Conservation (phyloP, 1,284 basidiomycete species). For the Cryptococcus sp. region DNA sequence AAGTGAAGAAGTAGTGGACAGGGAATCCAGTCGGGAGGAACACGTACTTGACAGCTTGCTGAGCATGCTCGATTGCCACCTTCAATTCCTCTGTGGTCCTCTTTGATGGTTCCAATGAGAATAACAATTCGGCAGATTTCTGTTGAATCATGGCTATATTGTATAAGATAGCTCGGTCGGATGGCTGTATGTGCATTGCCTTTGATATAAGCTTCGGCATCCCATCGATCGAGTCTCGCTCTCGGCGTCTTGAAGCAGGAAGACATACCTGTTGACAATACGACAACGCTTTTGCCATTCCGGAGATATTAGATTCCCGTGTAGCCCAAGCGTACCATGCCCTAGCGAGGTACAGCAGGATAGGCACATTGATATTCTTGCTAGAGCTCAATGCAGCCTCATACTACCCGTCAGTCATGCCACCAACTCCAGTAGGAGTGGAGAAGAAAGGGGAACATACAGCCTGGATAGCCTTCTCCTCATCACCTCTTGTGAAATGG, state of each 20-base stretch:
- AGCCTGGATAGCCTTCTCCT: slow-evolving; percentile 86
- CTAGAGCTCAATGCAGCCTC: slow-evolving; percentile 76
- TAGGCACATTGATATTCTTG: slow-evolving; percentile 62
- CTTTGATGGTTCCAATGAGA: slow-evolving; percentile 65
- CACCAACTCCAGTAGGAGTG: neutral
- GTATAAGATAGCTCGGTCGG: slow-evolving; percentile 81
- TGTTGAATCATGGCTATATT: slow-evolving; percentile 97
- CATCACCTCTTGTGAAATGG: slow-evolving; percentile 83
- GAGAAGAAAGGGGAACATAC: slow-evolving; percentile 55
- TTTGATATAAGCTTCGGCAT: slow-evolving; percentile 34
- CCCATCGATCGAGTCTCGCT: neutral
- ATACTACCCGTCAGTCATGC: slow-evolving; percentile 57
- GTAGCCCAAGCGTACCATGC: slow-evolving; percentile 89
- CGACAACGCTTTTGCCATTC: slow-evolving; percentile 72
- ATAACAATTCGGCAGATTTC: slow-evolving; percentile 83
- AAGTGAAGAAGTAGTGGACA: neutral
- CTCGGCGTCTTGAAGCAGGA: neutral
- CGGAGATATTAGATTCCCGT: slow-evolving; percentile 72
- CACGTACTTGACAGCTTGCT: slow-evolving; percentile 78
- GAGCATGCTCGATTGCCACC: slow-evolving; percentile 71
- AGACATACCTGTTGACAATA: slow-evolving; percentile 67
- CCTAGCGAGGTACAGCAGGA: slow-evolving; percentile 76
- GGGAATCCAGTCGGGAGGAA: neutral
- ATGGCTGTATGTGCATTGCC: slow-evolving; percentile 75
- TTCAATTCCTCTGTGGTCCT: slow-evolving; percentile 74